Conservation (phyloP, 139 green algal species). For the Chlamydomonas eustigma region DNA sequence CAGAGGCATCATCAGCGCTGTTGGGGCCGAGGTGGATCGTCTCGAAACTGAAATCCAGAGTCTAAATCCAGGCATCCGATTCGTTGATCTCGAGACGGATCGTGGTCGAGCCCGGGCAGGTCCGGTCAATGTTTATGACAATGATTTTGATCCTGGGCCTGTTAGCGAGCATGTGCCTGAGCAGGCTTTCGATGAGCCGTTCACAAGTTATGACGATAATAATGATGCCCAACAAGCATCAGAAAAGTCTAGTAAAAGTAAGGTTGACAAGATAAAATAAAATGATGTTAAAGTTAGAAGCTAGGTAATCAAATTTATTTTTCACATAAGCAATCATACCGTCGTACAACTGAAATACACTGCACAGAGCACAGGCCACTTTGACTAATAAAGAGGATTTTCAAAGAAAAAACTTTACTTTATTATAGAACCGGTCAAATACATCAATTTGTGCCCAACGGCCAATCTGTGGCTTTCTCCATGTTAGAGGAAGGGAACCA, state of each 20-base stretch:
- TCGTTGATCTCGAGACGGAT: conserved; percentile 82
- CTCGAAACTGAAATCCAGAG: conserved; percentile 76
- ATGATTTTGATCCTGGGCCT: conserved; percentile 3
- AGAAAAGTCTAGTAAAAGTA: too few species aligned
- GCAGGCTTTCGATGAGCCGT: background rate
- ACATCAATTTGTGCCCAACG: too few species aligned
- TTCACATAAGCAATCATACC: too few species aligned
- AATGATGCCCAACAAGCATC: too few species aligned
- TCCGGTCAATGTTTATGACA: background rate
- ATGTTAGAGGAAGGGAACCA: background rate
- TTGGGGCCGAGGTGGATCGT: conserved; percentile 87
- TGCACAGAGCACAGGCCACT: too few species aligned
- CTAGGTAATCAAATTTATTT: too few species aligned
- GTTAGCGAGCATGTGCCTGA: background rate
- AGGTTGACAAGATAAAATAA: too few species aligned
- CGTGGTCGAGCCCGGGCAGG: conserved; percentile 14
- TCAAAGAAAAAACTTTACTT: too few species aligned
- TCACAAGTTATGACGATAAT: background rate
- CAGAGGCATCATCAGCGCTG: conserved; percentile 66
- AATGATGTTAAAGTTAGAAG: too few species aligned
- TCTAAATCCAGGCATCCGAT: conserved; percentile 32
- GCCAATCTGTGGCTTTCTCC: background rate
- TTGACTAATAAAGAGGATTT: too few species aligned
- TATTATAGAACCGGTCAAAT: too few species aligned
- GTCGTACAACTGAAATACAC: too few species aligned